Evolutionary conservation across 345 rosid genomes (phyloP), one percentile per base, ranked within the genome.

Genomic region (Salix caprea): DNA sequence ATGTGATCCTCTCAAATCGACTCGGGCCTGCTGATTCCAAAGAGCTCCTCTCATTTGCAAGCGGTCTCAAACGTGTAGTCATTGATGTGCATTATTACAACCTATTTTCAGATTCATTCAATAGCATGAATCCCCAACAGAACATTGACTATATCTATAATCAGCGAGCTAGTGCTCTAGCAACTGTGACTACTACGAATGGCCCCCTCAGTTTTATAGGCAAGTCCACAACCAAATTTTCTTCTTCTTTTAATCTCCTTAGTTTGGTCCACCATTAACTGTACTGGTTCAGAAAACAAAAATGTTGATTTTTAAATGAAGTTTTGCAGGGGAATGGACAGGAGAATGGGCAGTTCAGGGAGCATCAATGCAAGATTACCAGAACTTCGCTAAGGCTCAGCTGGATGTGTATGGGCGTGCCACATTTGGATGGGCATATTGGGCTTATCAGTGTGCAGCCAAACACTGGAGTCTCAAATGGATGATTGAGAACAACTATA

Each of bases 11-110:
- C 37, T 79, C 86, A 6, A 82, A 74, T 66, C 82, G 88, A 8
- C 66, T 81, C 12, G 84, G 87, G 69, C 48, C 42, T n/a, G 70
- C 77, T 12, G 71, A 83, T 18, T 10, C 78, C 0, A 76, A 14
- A 30, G 83, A 86, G 74, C 80, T 86, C 6, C 79, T 82, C n/a
- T 23, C 77, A 2, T 81, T 80, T 10, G 83, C 84, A 1, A 19
- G 70, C 9, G 24, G n/a, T 65, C 78, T 84, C 4, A 34, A 58
- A 42, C 54, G 75, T 2, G 86, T 74, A 48, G 86, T n/a, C 71
- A 82, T 86, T 9, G 88, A 87, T 28, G 82, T 87, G 71, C 85
- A 85, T 81, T 85, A 73, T 64, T 83, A 85, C 77, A 83, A 77
- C 24, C 80, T 85, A 2, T 84, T 70, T 71, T 52, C 65, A 12